phyloP scores from a whole-genome alignment of 805 yeast genomes.

The Zygoascus flipseniorum region DNA sequence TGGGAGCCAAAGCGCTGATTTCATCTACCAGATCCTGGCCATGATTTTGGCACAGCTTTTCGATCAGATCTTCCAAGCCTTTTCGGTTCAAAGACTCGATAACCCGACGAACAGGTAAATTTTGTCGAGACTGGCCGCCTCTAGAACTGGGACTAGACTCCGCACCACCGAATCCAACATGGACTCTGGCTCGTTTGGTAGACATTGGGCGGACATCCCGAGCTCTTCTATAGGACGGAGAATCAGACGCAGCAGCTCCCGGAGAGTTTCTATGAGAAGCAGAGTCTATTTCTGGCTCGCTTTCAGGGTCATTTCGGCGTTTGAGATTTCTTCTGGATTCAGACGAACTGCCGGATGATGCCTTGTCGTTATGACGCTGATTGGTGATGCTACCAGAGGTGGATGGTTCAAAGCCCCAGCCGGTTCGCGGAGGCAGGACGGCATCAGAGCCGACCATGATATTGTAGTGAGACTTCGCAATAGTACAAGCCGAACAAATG shows the following conservation, averaged over 20 bases:
- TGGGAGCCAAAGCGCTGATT: conserved; percentile 45
- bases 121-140: conserved; percentile 32
- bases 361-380: not conserved
- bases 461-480: not conserved
- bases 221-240: not conserved
- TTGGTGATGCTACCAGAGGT: not conserved
- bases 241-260: not conserved
- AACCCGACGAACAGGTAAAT: conserved; percentile 53
- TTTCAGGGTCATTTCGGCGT: not conserved
- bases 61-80: conserved; percentile 45
- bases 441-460: conserved; percentile 5
- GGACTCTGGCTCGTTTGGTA: conserved; percentile 1
- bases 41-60: conserved; percentile 44
- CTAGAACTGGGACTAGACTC: not conserved
- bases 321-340: not conserved
- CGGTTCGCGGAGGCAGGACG: conserved; percentile 19
- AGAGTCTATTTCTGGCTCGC: not conserved
- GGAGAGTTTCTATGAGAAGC: not conserved
- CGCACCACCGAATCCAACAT: not conserved
- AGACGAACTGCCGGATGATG: not conserved
- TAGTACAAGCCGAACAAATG: not conserved
- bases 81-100: conserved; percentile 59
- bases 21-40: conserved; percentile 49
- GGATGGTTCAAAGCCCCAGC: conserved; percentile 18
- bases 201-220: not conserved